These are phyloP conservation scores for Saccharomycopsis guyanensis DNA, from an alignment of 805 yeast genomes.

Conservation along the genomic window DNA sequence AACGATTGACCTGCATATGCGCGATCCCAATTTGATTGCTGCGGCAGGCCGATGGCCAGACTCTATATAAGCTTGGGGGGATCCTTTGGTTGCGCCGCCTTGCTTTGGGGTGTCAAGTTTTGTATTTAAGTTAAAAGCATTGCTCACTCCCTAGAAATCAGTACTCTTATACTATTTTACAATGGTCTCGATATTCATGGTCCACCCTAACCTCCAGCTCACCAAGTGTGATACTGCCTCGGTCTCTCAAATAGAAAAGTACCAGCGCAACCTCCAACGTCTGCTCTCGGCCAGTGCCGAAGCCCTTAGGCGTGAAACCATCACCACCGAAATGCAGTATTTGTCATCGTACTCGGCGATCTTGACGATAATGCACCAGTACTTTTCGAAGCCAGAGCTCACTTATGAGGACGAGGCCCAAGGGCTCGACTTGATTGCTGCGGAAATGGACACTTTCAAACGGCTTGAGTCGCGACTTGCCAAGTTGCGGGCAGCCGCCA, in stretches of 20 bases:
- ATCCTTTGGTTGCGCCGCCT: too few species aligned
- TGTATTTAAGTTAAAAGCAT: too few species aligned
- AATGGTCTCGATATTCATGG: slow-evolving; percentile 19
- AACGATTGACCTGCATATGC: neutral
- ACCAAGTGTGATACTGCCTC: slow-evolving; percentile 17
- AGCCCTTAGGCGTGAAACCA: neutral
- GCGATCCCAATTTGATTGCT: too few species aligned
- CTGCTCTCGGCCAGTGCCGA: neutral
- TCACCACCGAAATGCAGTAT: slow-evolving; percentile 14
- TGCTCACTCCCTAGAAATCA: too few species aligned
- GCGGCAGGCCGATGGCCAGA: too few species aligned
- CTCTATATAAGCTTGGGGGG: too few species aligned
- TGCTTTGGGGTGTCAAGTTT: too few species aligned
- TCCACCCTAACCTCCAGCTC: slow-evolving; percentile 14
- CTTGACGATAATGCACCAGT: slow-evolving; percentile 11
- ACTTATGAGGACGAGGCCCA: slow-evolving; percentile 14
- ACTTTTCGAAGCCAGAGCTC: slow-evolving; percentile 17
- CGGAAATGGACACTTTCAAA: slow-evolving; percentile 16
- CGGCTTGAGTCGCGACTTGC: slow-evolving; percentile 2
- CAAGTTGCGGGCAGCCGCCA: neutral
- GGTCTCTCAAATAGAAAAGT: slow-evolving; percentile 6
- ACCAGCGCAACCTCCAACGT: slow-evolving; percentile 4
- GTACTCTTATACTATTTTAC: neutral
- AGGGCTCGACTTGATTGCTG: slow-evolving; percentile 15
- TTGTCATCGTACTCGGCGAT: slow-evolving; percentile 10